These are phyloP conservation scores for Oropetium thomaeum DNA, from an alignment of 176 grass and related monocot genomes.

Conservation along the genomic window DNA sequence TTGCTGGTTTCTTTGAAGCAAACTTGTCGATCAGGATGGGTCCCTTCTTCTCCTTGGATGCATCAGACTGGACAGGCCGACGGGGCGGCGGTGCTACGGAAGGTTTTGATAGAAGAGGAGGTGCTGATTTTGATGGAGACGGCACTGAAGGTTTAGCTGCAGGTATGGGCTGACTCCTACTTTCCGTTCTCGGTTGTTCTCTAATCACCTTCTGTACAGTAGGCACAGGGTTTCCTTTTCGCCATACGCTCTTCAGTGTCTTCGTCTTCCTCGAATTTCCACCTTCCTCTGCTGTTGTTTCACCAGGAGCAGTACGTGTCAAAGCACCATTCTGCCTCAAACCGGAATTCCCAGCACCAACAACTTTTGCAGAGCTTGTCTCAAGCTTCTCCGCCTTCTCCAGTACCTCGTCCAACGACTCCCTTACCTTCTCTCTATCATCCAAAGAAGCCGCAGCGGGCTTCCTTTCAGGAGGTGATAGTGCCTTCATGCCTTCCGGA, in stretches of 20 bases:
- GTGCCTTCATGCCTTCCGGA: slow-evolving; percentile 30
- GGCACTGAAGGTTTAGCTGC: slow-evolving; percentile 30
- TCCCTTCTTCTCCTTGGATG: slow-evolving; percentile 62
- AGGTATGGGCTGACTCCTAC: slow-evolving; percentile 31
- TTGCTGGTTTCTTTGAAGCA: slow-evolving; percentile 59
- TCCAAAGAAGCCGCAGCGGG: slow-evolving; percentile 31
- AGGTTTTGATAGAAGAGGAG: slow-evolving; percentile 51
- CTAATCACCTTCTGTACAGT: slow-evolving; percentile 56
- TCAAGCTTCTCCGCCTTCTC: slow-evolving; percentile 88
- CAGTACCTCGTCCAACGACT: slow-evolving; percentile 75
- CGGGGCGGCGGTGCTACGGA: slow-evolving; percentile 48
- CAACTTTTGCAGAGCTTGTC: slow-evolving; percentile 29
- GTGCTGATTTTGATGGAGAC: slow-evolving; percentile 37
- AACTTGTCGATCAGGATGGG: slow-evolving; percentile 94
- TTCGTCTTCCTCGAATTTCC: slow-evolving; percentile 54
- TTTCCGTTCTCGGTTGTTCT: slow-evolving; percentile 56
- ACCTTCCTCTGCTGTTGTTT: slow-evolving; percentile 28
- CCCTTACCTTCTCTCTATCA: slow-evolving; percentile 67
- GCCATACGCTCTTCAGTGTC: slow-evolving; percentile 86
- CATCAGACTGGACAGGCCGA: slow-evolving; percentile 38
- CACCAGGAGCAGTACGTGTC: slow-evolving; percentile 27
- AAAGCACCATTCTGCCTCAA: slow-evolving; percentile 40
- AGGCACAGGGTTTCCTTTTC: slow-evolving; percentile 78
- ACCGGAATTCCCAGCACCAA: slow-evolving; percentile 26
- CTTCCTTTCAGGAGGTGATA: slow-evolving; percentile 40